phyloP scores from a whole-genome alignment of 2,329 filamentous ascomycete genomes.

The Monosporascus ibericus region DNA sequence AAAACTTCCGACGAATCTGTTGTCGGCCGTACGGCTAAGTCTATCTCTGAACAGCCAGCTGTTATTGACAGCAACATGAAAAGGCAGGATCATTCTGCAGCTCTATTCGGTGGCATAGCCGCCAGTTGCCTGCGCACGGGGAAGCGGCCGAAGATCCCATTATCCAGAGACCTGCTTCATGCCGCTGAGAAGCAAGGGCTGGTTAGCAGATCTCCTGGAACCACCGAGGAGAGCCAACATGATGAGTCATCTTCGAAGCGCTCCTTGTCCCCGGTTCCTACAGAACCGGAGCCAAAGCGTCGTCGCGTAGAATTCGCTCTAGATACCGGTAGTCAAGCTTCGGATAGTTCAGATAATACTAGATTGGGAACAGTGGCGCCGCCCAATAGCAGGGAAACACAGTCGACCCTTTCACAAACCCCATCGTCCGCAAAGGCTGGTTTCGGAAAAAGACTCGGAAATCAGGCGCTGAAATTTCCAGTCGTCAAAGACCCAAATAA shows the following conservation, averaged over 20 bases:
- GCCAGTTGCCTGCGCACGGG: constrained; percentile 36
- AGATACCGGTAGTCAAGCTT: background rate
- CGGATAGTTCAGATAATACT: background rate
- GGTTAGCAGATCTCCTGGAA: constrained; percentile 24
- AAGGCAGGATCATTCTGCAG: constrained; percentile 5
- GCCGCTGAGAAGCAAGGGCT: constrained; percentile 35
- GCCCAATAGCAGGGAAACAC: constrained; percentile 1
- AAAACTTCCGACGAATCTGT: background rate
- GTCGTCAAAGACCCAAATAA: constrained; percentile 73
- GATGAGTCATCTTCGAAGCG: constrained; percentile 15
- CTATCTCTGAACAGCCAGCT: background rate
- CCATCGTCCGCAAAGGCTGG: constrained; percentile 20
- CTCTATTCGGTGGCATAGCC: constrained; percentile 32
- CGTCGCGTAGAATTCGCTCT: constrained; percentile 20
- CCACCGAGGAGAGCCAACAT: constrained; percentile 1
- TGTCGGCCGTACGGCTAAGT: background rate
- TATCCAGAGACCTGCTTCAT: constrained; percentile 33
- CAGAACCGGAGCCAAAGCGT: constrained; percentile 18
- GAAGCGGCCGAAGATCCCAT: constrained; percentile 29
- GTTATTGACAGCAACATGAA: constrained; percentile 1
- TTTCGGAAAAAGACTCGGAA: constrained; percentile 34
- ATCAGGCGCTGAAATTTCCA: constrained; percentile 53
- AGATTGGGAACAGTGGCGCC: background rate
- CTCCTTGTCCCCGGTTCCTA: constrained; percentile 7
- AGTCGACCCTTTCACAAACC: constrained; percentile 14